Conservation (phyloP, 1,284 basidiomycete genomes). For the Anthracocystis walkeri region DNA sequence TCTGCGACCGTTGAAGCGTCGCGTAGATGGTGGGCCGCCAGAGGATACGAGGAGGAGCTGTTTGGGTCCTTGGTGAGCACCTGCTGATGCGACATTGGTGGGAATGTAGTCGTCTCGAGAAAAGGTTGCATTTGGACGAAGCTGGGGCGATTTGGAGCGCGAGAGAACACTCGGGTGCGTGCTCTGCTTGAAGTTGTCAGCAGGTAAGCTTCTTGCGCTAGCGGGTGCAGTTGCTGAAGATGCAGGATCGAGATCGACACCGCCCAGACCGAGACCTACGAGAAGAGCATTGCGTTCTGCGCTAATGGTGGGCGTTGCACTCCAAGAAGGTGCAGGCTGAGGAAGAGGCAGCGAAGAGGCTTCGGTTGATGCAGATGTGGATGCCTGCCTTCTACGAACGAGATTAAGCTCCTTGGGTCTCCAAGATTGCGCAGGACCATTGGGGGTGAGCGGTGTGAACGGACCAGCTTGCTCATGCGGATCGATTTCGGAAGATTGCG, state of each 20-base stretch:
- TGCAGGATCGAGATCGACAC: slow-evolving; percentile 11
- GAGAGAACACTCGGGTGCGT: slow-evolving; percentile 4
- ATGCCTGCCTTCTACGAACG: slow-evolving; percentile 29
- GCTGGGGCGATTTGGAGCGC: slow-evolving; percentile 23
- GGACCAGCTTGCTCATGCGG: slow-evolving; percentile 23
- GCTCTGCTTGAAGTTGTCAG: slow-evolving; percentile 16
- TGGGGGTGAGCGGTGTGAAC: slow-evolving; percentile 45
- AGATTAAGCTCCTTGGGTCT: slow-evolving; percentile 55
- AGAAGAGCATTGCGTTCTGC: slow-evolving; percentile 33
- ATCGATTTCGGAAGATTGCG: slow-evolving; percentile 46
- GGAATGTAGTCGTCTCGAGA: slow-evolving; percentile 4
- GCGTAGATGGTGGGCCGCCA: slow-evolving; percentile 29
- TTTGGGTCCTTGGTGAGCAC: slow-evolving; percentile 25
- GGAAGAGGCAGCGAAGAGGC: slow-evolving; percentile 21
- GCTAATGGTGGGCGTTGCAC: slow-evolving; percentile 17
- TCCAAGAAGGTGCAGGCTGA: slow-evolving; percentile 21
- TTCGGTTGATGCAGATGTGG: slow-evolving; percentile 13
- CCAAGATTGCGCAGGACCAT: slow-evolving; percentile 33
- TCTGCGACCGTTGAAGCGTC: slow-evolving; percentile 34
- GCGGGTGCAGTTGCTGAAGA: slow-evolving; percentile 4
- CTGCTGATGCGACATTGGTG: neutral
- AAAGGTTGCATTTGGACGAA: slow-evolving; percentile 1
- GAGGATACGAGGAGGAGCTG: slow-evolving; percentile 39
- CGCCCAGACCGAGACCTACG: slow-evolving; percentile 33
- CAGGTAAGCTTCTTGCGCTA: neutral